Evolutionary conservation across 2,329 filamentous ascomycete species (phyloP), one percentile per base, ranked within the genome.

Genomic region (Colletotrichum orbiculare): DNA sequence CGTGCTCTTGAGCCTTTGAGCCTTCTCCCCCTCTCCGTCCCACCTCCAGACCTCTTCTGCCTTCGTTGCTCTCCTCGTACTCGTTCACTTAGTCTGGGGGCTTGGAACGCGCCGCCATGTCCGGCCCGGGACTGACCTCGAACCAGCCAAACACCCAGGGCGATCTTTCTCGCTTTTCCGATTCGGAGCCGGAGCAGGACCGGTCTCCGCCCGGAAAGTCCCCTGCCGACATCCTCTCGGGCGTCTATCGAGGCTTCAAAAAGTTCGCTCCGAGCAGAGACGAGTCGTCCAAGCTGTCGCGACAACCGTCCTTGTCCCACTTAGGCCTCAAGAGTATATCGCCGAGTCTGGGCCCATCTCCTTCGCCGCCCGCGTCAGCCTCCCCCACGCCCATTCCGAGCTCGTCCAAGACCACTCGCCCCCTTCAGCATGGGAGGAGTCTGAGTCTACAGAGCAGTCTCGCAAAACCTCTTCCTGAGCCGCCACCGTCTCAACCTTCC

Each of bases 361-460:
- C 69, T 39, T 75, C 77, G 7, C 70, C 72, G 13, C 72, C 74
- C 35, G 68, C 73, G 13, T 60, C 63, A 10, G 60, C 52, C 53
- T 67, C 60, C 42, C 60, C 63, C 8, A 62, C 58, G 8, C 63
- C 63, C 38, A 47, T 41, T 13, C 53, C 58, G 39, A 62, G 34
- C 41, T 62, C 60, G 25, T 66, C 64, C 54, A 66, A 66, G 54
- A 64, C 48, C 25, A 25, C 25, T 25, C 57, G 64, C 37, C 15
- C 59, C 15, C 42, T 59, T 64, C 78, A 84, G 76, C 84, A 87
- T 87, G 85, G 77, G 63, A 79, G 83, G 69, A 83, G 81, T 69
- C 67, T 86, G 73, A 88, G 82, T 68, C 75, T 87, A 54, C 84
- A 86, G 71, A 78, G 83, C 63, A 87, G 85, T 70, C 84, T 88